A percentile compares a stretch with the other conserved stretches of the same genome.
Conservation (phyloP, 164 flowering plant genomes). For the Magnolia changhungtana region DNA sequence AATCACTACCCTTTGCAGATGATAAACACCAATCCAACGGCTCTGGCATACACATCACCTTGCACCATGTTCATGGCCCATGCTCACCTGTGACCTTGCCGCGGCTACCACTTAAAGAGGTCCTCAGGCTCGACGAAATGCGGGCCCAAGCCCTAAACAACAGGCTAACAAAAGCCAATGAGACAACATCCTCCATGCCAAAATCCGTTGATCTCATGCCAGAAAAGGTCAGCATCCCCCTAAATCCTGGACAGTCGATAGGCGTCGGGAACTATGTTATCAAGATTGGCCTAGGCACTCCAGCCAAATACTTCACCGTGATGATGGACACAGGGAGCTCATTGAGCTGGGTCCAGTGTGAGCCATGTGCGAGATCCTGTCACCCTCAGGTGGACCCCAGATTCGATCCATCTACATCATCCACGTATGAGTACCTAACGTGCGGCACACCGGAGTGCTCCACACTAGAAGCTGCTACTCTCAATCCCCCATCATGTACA, state of each 20-base stretch:
- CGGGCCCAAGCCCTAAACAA: constrained; percentile 19
- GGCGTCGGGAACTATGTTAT: constrained; percentile 42
- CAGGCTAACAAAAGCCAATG: constrained; percentile 1
- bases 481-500: constrained; percentile 32
- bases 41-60: constrained; percentile 18
- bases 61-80: constrained; percentile 24
- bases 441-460: constrained; percentile 31
- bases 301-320: constrained; percentile 26
- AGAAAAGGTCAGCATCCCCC: constrained; percentile 21
- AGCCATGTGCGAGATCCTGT: constrained; percentile 39
- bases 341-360: constrained; percentile 50
- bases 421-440: constrained; percentile 24
- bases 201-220: neutral
- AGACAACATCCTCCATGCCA: neutral
- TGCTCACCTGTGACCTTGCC: constrained; percentile 19
- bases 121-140: constrained; percentile 12
- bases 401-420: constrained; percentile 34
- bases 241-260: constrained; percentile 25
- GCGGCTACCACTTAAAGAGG: neutral
- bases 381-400: constrained; percentile 33
- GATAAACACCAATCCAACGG: constrained; percentile 5
- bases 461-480: constrained; percentile 30
- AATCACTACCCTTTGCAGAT: constrained; percentile 8
- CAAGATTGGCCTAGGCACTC: constrained; percentile 43
- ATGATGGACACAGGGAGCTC: constrained; percentile 51